These are phyloP conservation scores for Stagonosporopsis cucurbitacearum DNA, from an alignment of 2,329 filamentous ascomycete species.

Conservation along the genomic window DNA sequence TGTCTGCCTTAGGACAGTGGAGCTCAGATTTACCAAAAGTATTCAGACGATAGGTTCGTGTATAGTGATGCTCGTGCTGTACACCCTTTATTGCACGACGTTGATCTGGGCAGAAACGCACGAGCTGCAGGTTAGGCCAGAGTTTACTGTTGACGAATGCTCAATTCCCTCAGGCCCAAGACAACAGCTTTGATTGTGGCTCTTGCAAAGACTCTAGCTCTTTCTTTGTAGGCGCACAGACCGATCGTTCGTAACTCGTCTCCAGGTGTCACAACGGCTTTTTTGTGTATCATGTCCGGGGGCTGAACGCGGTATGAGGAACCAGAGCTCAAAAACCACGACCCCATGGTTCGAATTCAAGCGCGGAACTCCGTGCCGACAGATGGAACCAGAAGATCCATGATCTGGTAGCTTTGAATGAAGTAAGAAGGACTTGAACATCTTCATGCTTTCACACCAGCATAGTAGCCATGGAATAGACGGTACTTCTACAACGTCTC, in stretches of 20 bases:
- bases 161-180: slow-evolving; percentile 18
- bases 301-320: slow-evolving; percentile 27
- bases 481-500: no score
- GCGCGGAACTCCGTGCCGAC: not conserved
- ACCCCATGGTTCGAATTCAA: not conserved
- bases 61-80: slow-evolving; percentile 44
- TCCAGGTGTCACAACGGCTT: slow-evolving; percentile 39
- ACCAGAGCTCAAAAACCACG: slow-evolving; percentile 30
- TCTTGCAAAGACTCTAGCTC: slow-evolving; percentile 23
- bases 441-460: not conserved
- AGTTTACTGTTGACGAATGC: slow-evolving; percentile 26
- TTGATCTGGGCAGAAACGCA: slow-evolving; percentile 26
- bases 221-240: slow-evolving; percentile 38
- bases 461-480: not conserved
- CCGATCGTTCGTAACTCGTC: slow-evolving; percentile 44
- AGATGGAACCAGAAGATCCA: not conserved
- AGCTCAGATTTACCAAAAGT: slow-evolving; percentile 30
- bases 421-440: not conserved
- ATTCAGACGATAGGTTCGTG: slow-evolving; percentile 25
- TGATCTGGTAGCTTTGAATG: not conserved
- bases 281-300: slow-evolving; percentile 34
- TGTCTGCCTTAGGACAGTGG: slow-evolving; percentile 32
- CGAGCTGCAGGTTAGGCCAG: slow-evolving; percentile 13
- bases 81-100: slow-evolving; percentile 18
- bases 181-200: not conserved